Base-by-base conservation (phyloP, 345 rosid species). In the Linum trigynum region DNA sequence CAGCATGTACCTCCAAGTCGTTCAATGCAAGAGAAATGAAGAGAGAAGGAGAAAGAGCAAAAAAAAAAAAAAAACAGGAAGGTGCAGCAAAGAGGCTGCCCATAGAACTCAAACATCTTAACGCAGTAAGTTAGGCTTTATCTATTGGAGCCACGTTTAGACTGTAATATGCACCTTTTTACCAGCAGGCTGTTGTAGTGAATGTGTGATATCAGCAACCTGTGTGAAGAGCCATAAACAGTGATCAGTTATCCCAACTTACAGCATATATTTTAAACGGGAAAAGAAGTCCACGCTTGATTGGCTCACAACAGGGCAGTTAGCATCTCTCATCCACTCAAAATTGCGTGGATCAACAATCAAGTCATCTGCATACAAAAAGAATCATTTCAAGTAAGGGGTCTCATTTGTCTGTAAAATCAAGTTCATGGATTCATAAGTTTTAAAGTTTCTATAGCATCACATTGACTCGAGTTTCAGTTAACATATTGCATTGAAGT, bases 161-260 rank as follows among this genome's bases (percentile, higher is more conserved):
- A 41, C 41, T 43, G 57, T 17, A 71, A 58, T 48, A 11, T 67
- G 40, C 37, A 88, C 99, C 97, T 94, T 86, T 81, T 63, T 86
- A 66, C 96, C 97, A 53, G 97, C 96, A 74, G 99, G 99, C 80
- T 94, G 97, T 72, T 90, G 99, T 42, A 94, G 79, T 40, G 99
- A 83, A 79, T 94, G 97, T 40, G 97, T 94, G 55, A 94, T 66
- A 78, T 94, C 99, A 58, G 99, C 97, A 7, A 90, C 95, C 97
- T 94, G 85, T 36, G 69, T 50, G 57, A 61, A 77, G 70, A 66
- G 56, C 63, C 17, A 17, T 16, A 68, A 66, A 61, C 51, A 23
- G 43, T 63, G 16, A 45, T 3, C 50, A 57, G 23, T 43, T 41
- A 39, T 43, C 59, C 4, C 42, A 40, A n/a, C 63, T 67, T 35